Conservation (phyloP, 2,329 filamentous ascomycete genomes). For the Xylariaceae sp. region DNA sequence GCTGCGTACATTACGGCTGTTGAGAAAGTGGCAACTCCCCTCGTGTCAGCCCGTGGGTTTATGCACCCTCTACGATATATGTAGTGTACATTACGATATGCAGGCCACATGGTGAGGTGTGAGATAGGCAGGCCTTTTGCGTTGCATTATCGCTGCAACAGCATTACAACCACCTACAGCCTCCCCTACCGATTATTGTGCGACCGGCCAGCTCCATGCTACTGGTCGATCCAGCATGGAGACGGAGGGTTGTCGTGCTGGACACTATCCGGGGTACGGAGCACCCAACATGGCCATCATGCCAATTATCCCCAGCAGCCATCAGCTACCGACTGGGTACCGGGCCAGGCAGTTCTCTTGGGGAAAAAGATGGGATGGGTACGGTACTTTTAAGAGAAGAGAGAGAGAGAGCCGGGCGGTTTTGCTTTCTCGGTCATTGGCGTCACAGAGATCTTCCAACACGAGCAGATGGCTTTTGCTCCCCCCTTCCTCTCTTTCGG, state of each 20-base stretch:
- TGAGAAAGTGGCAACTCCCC: conserved; percentile 9
- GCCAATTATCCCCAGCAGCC: too few relatives aligned
- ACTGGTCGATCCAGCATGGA: not conserved
- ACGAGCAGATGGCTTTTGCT: not conserved
- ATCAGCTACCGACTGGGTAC: too few relatives aligned
- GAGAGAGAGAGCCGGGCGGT: not conserved
- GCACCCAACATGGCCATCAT: not conserved
- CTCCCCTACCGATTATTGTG: not conserved
- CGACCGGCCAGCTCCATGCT: not conserved
- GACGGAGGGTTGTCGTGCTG: not conserved
- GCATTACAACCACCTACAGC: not conserved
- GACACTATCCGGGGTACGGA: not conserved
- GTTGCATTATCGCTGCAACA: conserved; percentile 15
- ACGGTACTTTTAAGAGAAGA: too few relatives aligned
- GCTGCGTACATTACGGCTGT: conserved; percentile 1
- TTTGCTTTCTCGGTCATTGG: not conserved
- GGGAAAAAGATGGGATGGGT: too few relatives aligned
- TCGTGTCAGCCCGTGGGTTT: conserved; percentile 20
- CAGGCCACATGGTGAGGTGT: conserved; percentile 21
- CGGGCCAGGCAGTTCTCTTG: too few relatives aligned
- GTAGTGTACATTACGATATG: conserved; percentile 14
- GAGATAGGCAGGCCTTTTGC: conserved; percentile 11
- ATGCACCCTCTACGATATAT: conserved; percentile 9
- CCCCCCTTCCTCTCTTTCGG: not conserved
- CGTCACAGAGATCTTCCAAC: not conserved